Evolutionary conservation across 352 stramenopile species (phyloP).

Genomic region (Phytopythium helicoides): DNA sequence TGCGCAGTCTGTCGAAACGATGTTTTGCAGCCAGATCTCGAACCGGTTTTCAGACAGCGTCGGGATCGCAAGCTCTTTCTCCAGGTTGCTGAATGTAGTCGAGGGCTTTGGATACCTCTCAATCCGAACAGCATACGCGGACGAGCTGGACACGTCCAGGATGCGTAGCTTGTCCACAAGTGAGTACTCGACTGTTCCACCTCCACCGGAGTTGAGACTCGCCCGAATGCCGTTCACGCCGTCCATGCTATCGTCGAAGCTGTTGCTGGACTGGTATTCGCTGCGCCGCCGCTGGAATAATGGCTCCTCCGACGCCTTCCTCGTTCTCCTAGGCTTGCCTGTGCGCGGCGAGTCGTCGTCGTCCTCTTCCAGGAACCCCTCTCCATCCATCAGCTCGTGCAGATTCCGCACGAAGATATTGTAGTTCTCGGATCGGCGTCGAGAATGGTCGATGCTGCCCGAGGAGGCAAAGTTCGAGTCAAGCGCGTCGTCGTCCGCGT

Average conservation of each 20-base stretch:
- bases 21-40: slow-evolving; percentile 65
- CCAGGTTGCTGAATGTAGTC: slow-evolving; percentile 61
- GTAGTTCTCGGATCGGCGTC: slow-evolving; percentile 67
- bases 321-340: slow-evolving; percentile 6
- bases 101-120: slow-evolving; percentile 79
- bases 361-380: slow-evolving; percentile 57
- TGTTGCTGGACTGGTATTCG: slow-evolving; percentile 36
- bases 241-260: slow-evolving; percentile 45
- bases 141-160: slow-evolving; percentile 67
- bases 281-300: slow-evolving; percentile 57
- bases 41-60: slow-evolving; percentile 70
- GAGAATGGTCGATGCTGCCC: slow-evolving; percentile 53
- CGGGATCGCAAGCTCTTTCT: slow-evolving; percentile 49
- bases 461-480: slow-evolving; percentile 17
- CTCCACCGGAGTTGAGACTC: slow-evolving; percentile 55
- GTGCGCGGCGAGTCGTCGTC: slow-evolving; percentile 18
- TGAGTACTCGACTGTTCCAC: slow-evolving; percentile 51
- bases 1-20: slow-evolving; percentile 57
- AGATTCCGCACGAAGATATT: slow-evolving; percentile 82
- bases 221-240: slow-evolving; percentile 30
- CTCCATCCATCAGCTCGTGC: slow-evolving; percentile 75
- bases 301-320: slow-evolving; percentile 46
- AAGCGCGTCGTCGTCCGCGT: slow-evolving; percentile 17
- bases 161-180: slow-evolving; percentile 71
- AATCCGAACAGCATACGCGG: slow-evolving; percentile 72